A percentile compares a stretch with the other conserved stretches of the same genome.
phyloP scores from a whole-genome alignment of 305 asterid species.

The Nicotiana rustica region DNA sequence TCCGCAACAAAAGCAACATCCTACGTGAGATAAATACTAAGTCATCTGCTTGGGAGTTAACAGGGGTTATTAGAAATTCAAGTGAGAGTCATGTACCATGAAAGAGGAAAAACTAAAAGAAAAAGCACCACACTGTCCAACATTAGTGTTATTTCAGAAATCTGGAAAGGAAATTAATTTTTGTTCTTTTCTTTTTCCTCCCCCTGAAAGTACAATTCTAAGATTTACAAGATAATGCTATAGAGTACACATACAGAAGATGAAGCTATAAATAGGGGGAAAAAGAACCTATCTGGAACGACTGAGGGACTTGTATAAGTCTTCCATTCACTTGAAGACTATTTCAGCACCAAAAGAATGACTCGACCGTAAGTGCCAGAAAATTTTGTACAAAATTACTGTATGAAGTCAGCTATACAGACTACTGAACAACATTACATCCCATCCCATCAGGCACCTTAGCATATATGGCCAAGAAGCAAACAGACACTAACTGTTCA shows the following conservation, averaged over 20 bases:
- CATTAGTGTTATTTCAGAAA: not conserved
- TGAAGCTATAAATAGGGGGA: not conserved
- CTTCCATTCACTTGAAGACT: not conserved
- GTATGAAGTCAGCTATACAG: not conserved
- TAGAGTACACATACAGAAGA: not conserved
- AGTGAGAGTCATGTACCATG: slow-evolving; percentile 1
- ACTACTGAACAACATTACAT: not conserved
- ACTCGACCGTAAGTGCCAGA: not conserved
- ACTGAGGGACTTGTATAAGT: not conserved
- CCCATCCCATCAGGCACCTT: not conserved
- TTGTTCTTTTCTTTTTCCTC: slow-evolving; percentile 19
- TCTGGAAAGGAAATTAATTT: not conserved
- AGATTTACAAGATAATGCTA: slow-evolving; percentile 3
- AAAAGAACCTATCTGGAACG: not conserved
- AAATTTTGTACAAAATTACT: not conserved
- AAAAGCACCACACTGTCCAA: not conserved
- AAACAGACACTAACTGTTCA: not conserved
- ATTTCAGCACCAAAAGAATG: not conserved
- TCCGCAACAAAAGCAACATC: slow-evolving; percentile 97
- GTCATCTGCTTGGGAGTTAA: not conserved
- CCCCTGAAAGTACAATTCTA: not conserved
- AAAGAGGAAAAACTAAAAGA: slow-evolving; percentile 3
- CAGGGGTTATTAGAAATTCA: not conserved
- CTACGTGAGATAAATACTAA: slow-evolving; percentile 54
- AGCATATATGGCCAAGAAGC: not conserved